Evolutionary conservation across 306 rosid genomes (phyloP).

Genomic region (Rosa persica): DNA sequence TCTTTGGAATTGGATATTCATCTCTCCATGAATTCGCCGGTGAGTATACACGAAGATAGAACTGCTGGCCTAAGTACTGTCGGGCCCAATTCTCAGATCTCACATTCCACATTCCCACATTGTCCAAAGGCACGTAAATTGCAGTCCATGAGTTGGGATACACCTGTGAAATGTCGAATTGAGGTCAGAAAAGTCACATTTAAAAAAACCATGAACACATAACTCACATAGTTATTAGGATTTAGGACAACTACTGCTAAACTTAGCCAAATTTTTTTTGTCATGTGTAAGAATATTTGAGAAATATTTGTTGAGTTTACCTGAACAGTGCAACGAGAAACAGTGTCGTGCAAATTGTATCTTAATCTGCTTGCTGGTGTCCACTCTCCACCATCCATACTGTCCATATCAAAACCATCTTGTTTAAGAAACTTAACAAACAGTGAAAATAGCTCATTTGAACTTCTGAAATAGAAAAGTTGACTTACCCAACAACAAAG

Average conservation of each 20-base stretch:
- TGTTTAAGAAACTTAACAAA: neutral
- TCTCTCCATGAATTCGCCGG: conserved; percentile 80
- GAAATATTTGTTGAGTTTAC: conserved; percentile 26
- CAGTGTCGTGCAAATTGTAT: conserved; percentile 74
- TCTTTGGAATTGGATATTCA: conserved; percentile 75
- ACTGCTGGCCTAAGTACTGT: conserved; percentile 84
- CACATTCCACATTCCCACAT: conserved; percentile 91
- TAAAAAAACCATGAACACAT: neutral
- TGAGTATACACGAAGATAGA: conserved; percentile 73
- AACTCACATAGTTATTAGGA: neutral
- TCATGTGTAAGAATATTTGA: neutral
- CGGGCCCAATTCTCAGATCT: conserved; percentile 79
- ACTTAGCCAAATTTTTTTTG: neutral
- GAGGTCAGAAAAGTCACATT: neutral
- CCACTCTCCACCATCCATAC: conserved; percentile 94
- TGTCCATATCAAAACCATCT: conserved; percentile 27
- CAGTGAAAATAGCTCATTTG: neutral
- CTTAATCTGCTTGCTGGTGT: conserved; percentile 49
- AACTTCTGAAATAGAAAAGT: neutral
- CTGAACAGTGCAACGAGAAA: conserved; percentile 83
- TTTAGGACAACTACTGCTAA: neutral
- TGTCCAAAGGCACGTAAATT: conserved; percentile 78
- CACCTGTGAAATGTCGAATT: conserved; percentile 38
- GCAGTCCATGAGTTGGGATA: conserved; percentile 93
- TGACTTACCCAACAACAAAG: conserved; percentile 80